Conservation (phyloP, 768 basidiomycete genomes). For the Tricholoma saponaceum region DNA sequence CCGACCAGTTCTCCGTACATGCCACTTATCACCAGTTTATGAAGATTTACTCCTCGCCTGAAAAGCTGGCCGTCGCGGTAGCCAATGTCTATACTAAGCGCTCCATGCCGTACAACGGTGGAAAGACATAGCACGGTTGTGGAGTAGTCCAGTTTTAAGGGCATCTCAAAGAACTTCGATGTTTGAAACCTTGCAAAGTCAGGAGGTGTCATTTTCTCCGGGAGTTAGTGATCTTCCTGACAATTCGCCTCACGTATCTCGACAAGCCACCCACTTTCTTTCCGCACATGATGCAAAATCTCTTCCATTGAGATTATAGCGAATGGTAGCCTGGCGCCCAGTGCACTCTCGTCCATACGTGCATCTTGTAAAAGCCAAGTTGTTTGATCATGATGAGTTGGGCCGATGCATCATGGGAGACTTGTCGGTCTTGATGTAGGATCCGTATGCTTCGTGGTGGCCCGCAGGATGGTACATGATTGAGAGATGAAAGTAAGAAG, state of each 20-base stretch:
- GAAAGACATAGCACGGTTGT: not conserved
- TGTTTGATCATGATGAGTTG: too few relatives aligned
- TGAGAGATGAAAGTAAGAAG: too few relatives aligned
- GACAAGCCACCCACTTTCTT: not conserved
- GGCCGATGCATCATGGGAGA: too few relatives aligned
- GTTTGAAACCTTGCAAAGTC: not conserved
- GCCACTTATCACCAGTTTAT: not conserved
- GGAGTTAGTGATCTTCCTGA: not conserved
- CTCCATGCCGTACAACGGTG: not conserved
- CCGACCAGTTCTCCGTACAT: not conserved
- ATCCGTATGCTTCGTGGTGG: too few relatives aligned
- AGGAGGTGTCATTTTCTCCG: not conserved
- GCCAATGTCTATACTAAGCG: not conserved
- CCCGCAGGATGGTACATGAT: too few relatives aligned
- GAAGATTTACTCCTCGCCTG: not conserved
- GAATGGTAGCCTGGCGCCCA: too few relatives aligned
- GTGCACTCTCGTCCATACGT: too few relatives aligned
- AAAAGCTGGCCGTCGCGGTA: not conserved
- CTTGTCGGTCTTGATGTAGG: too few relatives aligned
- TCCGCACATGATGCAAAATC: not conserved
- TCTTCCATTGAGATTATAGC: too few relatives aligned
- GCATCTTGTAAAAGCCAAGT: too few relatives aligned
- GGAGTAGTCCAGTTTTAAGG: not conserved
- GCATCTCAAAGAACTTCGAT: not conserved
- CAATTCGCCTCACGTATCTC: not conserved